phyloP scores from a whole-genome alignment of 73 alveolate species.

The Paramecium bursaria region DNA sequence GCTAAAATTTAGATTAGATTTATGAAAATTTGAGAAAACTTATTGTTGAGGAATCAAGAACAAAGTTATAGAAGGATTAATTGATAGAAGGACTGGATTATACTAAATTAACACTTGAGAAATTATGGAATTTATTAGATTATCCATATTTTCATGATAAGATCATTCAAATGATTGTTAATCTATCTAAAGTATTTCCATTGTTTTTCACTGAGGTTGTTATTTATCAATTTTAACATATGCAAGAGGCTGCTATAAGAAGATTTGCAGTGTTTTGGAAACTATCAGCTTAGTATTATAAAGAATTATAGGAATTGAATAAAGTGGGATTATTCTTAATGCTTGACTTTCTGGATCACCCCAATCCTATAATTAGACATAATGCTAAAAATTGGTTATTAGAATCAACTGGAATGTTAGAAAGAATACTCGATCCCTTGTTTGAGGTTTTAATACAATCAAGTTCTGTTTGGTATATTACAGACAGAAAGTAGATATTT shows the following conservation, averaged over 20 bases:
- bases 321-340: conserved; percentile 66
- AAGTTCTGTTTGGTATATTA: conserved; percentile 65
- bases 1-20: conserved; percentile 54
- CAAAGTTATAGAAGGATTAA: conserved; percentile 52
- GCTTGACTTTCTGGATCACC: conserved; percentile 70
- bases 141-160: conserved; percentile 64
- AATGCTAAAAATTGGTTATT: conserved; percentile 68
- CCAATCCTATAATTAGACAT: conserved; percentile 70
- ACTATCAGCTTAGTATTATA: conserved; percentile 56
- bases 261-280: conserved; percentile 71
- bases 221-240: conserved; percentile 42
- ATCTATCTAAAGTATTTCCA: conserved; percentile 68
- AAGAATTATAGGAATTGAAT: conserved; percentile 40
- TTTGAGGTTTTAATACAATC: conserved; percentile 64
- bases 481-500: conserved; percentile 59
- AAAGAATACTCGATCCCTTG: conserved; percentile 68
- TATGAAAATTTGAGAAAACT: conserved; percentile 54
- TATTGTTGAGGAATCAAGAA: conserved; percentile 59
- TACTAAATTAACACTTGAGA: conserved; percentile 65
- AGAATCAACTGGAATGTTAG: conserved; percentile 60
- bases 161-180: conserved; percentile 65
- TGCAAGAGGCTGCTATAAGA: conserved; percentile 67
- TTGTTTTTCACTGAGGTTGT: conserved; percentile 66
- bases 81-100: conserved; percentile 64
- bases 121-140: conserved; percentile 67